These are phyloP conservation scores for Copromyces sp. DNA, from an alignment of 495 filamentous ascomycete species.

Conservation along the genomic window DNA sequence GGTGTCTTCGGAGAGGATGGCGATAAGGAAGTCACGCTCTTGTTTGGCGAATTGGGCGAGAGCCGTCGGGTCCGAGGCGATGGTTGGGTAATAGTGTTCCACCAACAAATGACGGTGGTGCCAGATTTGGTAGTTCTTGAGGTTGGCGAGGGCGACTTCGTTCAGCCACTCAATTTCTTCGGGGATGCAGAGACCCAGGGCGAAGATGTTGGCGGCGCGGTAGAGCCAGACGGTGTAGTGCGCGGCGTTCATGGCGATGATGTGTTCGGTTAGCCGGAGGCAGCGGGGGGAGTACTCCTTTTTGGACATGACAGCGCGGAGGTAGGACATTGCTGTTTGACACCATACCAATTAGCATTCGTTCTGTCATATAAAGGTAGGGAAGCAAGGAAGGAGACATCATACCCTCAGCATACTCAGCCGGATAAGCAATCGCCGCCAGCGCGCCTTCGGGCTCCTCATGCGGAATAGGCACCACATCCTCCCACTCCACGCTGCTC, in stretches of 20 bases:
- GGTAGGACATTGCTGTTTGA: constrained; percentile 55
- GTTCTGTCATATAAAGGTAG: background rate
- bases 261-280: constrained; percentile 72
- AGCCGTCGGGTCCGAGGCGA: constrained; percentile 27
- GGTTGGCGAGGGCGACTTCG: constrained; percentile 62
- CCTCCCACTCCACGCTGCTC: constrained; percentile 67
- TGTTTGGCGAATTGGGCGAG: constrained; percentile 30
- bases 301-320: constrained; percentile 82
- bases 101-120: constrained; percentile 86
- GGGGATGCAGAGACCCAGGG: constrained; percentile 51
- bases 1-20: constrained; percentile 74
- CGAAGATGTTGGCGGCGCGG: constrained; percentile 64
- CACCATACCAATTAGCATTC: background rate
- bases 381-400: background rate
- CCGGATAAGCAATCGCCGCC: constrained; percentile 78
- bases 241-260: constrained; percentile 86
- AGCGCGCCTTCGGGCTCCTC: constrained; percentile 73
- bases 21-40: constrained; percentile 64
- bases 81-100: constrained; percentile 48
- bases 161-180: constrained; percentile 83
- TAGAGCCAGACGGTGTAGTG: constrained; percentile 99
- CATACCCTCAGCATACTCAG: constrained; percentile 78
- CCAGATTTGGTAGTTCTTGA: constrained; percentile 99
- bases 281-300: constrained; percentile 76
- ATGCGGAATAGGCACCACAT: constrained; percentile 71